Conservation (phyloP, 345 rosid genomes). For the rapeseed (Brassica napus) region Da-Ae NC_063450.1:50437501-50438000, state of each 20-base stretch:
- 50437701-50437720: slow-evolving; percentile 94
- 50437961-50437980: background rate
- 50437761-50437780: slow-evolving; percentile 43
- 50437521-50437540: slow-evolving; percentile 52
- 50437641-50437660: slow-evolving; percentile 52
- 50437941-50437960: background rate
- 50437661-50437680: slow-evolving; percentile 63
- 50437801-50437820: slow-evolving; percentile 45
- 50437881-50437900: slow-evolving; percentile 62
- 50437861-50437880: slow-evolving; percentile 49
- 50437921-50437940: slow-evolving; percentile 44
- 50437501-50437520: slow-evolving; percentile 54
- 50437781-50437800: slow-evolving; percentile 58
- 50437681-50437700: slow-evolving; percentile 94
- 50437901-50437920: slow-evolving; percentile 82
- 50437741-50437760: slow-evolving; percentile 50
- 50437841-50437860: slow-evolving; percentile 56
- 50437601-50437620: slow-evolving; percentile 85
- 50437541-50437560: slow-evolving; percentile 60
- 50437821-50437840: slow-evolving; percentile 52
- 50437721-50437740: slow-evolving; percentile 88
- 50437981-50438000: slow-evolving; percentile 53
- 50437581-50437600: slow-evolving; percentile 86
- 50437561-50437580: slow-evolving; percentile 83
- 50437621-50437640: slow-evolving; percentile 97